Base-by-base conservation (phyloP, 768 basidiomycete species). In the Panaeolus cyanescens region DNA sequence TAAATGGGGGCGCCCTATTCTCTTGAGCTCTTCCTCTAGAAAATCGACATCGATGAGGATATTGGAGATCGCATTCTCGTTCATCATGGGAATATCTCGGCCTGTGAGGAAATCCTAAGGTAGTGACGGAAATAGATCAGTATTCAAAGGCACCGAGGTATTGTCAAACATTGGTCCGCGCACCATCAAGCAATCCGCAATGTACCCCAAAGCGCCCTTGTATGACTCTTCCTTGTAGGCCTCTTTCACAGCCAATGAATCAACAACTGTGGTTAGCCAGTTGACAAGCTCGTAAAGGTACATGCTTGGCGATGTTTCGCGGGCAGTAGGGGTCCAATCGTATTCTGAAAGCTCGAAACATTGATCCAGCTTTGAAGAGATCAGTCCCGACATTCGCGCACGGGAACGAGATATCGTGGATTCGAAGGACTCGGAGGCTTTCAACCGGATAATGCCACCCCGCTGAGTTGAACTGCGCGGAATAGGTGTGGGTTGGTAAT, bases 341-440 rank as follows among this genome's bases (percentile, higher is more conserved):
- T 98, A 98, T 75, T 96, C 93, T 4, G 96, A 91, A 40, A 96
- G 81, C 62, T 94, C 97, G 72, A 97, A 96, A 79, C 96, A 96
- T 67, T 95, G 92, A 69, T 96, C 93, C 6, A 99, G 87, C 71
- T 99, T 99, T 20, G 91, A 91, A 7, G 87, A 85, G 68, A 99
- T 96, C 42, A 96, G 83, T 10, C 82, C 81, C 17, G 90, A 88
- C 65, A 99, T 92, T 4, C 94, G 90, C 32, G 80, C 78, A 53
- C 89, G 82, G 8, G 95, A 91, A 39, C 83, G 83, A 9, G 82
- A 77, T 36, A 95, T 81, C 2, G 92, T 89, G 17, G 79, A 71
- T 55, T 85, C 81, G 70, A 99, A 96, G 1, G 92, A 85, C 2
- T 75, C 73, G 17, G 78, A 79, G 25, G 86, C 86, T 36, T 79